phyloP scores from a whole-genome alignment of 2,329 filamentous ascomycete genomes.

The Fusarium sp. region DNA sequence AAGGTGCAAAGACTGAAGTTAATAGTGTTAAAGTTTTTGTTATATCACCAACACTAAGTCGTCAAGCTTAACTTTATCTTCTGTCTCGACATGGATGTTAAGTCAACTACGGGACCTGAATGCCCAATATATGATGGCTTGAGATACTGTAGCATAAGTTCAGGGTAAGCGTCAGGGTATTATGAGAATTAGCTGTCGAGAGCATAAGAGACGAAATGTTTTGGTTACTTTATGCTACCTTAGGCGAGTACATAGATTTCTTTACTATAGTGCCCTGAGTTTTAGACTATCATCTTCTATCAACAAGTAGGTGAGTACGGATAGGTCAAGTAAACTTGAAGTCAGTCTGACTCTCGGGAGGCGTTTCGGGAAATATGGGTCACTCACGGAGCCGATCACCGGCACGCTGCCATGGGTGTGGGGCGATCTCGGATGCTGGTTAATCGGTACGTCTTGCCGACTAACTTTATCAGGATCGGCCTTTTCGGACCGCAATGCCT shows the following conservation, averaged over 20 bases:
- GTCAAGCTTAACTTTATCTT: no score
- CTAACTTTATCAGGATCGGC: neutral
- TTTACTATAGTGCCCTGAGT: no score
- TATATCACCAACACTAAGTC: no score
- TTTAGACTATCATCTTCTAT: no score
- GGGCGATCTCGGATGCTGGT: neutral
- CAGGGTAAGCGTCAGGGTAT: neutral
- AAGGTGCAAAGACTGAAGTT: no score
- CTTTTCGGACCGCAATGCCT: neutral
- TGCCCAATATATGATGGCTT: neutral
- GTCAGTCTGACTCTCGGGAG: neutral
- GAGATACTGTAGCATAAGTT: neutral
- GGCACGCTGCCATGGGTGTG: neutral
- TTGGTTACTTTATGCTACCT: neutral
- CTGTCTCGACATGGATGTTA: accelerated
- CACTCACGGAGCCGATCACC: neutral
- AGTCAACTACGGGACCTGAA: neutral
- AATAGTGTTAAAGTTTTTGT: no score
- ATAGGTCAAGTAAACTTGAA: neutral
- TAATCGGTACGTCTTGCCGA: slow-evolving; percentile 6
- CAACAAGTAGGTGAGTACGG: no score
- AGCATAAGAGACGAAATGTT: neutral
- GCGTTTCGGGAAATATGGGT: neutral
- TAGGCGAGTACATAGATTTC: no score
- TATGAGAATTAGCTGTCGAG: neutral